phyloP scores from a whole-genome alignment of 441 rosid species.

The Erodium texanum region DNA sequence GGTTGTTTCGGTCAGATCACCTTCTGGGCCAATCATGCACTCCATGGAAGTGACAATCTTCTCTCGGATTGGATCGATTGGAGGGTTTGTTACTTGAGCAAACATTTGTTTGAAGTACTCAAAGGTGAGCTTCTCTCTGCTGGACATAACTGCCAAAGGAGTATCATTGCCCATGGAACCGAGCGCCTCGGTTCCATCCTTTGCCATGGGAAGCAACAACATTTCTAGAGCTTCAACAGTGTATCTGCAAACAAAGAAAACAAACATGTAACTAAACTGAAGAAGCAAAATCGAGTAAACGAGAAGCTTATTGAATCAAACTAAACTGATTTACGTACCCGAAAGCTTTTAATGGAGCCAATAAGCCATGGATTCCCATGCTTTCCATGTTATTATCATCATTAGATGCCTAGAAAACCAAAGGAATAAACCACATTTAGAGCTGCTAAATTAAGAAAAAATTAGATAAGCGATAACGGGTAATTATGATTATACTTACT shows the following conservation, averaged over 20 bases:
- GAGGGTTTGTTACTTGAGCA: constrained; percentile 99
- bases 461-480: neutral
- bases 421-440: constrained; percentile 9
- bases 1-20: constrained; percentile 95
- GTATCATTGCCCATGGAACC: constrained; percentile 99
- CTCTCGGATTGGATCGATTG: constrained; percentile 99
- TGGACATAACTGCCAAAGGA: constrained; percentile 96
- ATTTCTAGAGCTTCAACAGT: constrained; percentile 97
- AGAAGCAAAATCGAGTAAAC: constrained; percentile 9
- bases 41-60: constrained; percentile 99
- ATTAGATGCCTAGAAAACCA: constrained; percentile 47
- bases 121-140: constrained; percentile 75
- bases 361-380: constrained; percentile 87
- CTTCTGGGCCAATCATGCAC: constrained; percentile 99
- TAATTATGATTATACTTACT: constrained; percentile 31
- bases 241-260: constrained; percentile 50
- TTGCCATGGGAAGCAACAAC: constrained; percentile 99
- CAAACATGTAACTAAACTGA: constrained; percentile 13
- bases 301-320: neutral
- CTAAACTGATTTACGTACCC: constrained; percentile 49
- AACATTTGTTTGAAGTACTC: constrained; percentile 99
- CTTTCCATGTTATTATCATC: constrained; percentile 77
- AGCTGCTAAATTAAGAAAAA: neutral
- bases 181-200: constrained; percentile 93
- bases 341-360: constrained; percentile 93